Conservation (phyloP, 257 asterid genomes). For the Capsicum rhomboideum region DNA sequence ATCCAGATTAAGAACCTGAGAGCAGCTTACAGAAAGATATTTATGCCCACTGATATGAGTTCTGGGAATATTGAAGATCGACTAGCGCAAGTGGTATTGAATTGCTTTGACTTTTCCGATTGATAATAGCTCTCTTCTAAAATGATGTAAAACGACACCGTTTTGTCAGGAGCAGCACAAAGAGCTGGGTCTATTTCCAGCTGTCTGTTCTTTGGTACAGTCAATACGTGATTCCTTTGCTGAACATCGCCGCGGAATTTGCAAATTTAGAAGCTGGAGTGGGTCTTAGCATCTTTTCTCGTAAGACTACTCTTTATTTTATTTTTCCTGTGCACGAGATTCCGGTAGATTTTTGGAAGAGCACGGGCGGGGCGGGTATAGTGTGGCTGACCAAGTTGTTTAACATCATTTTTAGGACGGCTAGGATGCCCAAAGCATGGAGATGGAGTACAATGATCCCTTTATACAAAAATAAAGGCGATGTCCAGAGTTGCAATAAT, state of each 20-base stretch:
- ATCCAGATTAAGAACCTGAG: constrained; percentile 70
- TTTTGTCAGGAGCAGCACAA: constrained; percentile 56
- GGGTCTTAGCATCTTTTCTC: constrained; percentile 17
- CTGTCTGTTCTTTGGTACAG: constrained; percentile 46
- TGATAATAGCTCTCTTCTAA: neutral
- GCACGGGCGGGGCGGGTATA: too few relatives aligned
- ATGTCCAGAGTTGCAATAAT: too few relatives aligned
- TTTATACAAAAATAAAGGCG: too few relatives aligned
- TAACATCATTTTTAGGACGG: too few relatives aligned
- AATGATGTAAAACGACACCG: neutral
- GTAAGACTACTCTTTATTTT: neutral
- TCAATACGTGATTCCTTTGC: constrained; percentile 70
- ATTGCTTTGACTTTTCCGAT: neutral
- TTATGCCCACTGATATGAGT: constrained; percentile 43
- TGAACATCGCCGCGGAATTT: constrained; percentile 76
- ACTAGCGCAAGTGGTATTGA: constrained; percentile 56
- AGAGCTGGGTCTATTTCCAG: constrained; percentile 39
- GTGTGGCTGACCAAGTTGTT: too few relatives aligned
- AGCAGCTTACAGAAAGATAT: constrained; percentile 75
- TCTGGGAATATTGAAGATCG: constrained; percentile 59
- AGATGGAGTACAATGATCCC: too few relatives aligned
- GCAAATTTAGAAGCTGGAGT: constrained; percentile 62
- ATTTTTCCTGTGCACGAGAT: neutral
- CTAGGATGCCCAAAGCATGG: too few relatives aligned
- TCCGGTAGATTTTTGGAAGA: too few relatives aligned